Conservation (phyloP, 139 green algal genomes). For the Ulvella scutata region DNA sequence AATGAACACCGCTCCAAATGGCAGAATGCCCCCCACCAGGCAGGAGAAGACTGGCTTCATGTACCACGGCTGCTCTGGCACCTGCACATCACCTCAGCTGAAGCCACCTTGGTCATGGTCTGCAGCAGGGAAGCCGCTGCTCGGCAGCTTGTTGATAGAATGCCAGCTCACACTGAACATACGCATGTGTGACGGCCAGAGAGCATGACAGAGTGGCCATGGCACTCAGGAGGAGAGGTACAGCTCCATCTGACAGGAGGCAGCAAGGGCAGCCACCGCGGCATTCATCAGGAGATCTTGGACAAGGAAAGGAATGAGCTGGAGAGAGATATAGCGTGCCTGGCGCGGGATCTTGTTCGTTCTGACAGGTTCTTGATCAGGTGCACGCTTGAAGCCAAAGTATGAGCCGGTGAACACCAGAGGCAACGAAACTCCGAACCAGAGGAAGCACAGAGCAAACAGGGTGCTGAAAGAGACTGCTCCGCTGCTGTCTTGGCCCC, state of each 20-base stretch:
- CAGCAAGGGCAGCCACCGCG: too few species aligned
- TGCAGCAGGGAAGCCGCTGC: too few species aligned
- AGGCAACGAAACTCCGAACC: conserved; percentile 93
- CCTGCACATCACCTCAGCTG: conserved; percentile 54
- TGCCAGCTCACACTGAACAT: background rate
- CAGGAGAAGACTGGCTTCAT: conserved; percentile 83
- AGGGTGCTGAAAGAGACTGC: conserved; percentile 92
- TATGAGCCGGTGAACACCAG: conserved; percentile 91
- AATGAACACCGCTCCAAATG: conserved; percentile 99
- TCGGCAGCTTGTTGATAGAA: background rate
- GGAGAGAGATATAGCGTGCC: too few species aligned
- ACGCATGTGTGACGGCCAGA: background rate
- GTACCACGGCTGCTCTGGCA: conserved; percentile 95
- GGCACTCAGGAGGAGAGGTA: too few species aligned
- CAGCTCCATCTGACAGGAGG: too few species aligned
- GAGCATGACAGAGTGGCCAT: too few species aligned
- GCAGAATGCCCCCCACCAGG: conserved; percentile 89
- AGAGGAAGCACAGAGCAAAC: conserved; percentile 91
- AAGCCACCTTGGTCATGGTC: too few species aligned
- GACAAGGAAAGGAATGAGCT: too few species aligned
- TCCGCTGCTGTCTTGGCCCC: conserved; percentile 77
- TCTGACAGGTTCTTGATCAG: conserved; percentile 75
- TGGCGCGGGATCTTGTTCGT: conserved; percentile 96
- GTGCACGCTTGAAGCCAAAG: conserved; percentile 85
- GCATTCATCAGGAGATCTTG: too few species aligned